Conservation (phyloP, 106 monocot genomes). For the Dendrobium huoshanense region DNA sequence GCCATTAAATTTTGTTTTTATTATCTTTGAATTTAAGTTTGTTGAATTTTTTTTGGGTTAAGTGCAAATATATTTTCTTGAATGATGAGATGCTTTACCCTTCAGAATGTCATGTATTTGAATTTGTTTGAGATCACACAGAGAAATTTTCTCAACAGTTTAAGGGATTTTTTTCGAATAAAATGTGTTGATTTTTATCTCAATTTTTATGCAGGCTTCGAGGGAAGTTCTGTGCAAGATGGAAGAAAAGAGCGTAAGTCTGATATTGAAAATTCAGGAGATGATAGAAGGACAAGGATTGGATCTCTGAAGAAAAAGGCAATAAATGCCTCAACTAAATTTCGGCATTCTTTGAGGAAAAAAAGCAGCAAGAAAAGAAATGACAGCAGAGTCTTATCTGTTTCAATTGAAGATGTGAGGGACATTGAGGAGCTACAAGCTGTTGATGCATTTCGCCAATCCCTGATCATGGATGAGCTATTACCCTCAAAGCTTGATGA, state of each 20-base stretch:
- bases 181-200: not conserved
- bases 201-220: constrained; percentile 30
- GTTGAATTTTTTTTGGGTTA: not conserved
- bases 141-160: not conserved
- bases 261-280: constrained; percentile 51
- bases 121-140: not conserved
- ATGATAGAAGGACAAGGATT: constrained; percentile 49
- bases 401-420: constrained; percentile 78
- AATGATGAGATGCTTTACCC: not conserved
- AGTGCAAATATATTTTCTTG: not conserved
- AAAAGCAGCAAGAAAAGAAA: constrained; percentile 46
- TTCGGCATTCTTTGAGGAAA: constrained; percentile 62
- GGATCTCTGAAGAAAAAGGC: constrained; percentile 57
- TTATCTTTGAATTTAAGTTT: not conserved
- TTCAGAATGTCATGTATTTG: not conserved
- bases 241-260: constrained; percentile 52
- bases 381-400: constrained; percentile 28
- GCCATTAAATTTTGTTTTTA: not conserved
- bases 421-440: constrained; percentile 60
- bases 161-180: not conserved
- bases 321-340: constrained; percentile 55
- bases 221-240: constrained; percentile 41
- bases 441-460: constrained; percentile 68
- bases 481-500: constrained; percentile 66
- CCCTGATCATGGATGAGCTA: constrained; percentile 60